These are phyloP conservation scores for Leccinum ochraceum DNA, from an alignment of 768 basidiomycete species.

Conservation along the genomic window DNA sequence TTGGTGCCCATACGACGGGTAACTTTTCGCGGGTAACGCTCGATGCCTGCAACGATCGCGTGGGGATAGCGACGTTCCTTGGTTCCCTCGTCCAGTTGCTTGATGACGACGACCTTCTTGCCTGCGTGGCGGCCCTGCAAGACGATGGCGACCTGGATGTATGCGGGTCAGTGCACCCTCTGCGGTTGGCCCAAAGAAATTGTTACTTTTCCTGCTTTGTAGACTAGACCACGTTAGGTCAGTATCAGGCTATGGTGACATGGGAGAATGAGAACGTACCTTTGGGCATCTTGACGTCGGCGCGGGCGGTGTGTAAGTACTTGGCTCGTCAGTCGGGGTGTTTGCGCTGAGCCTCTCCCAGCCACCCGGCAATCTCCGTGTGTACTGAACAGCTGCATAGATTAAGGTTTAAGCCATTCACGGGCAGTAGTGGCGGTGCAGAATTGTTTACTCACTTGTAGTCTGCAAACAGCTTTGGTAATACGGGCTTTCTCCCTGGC, in stretches of 20 bases:
- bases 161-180: conserved; percentile 2
- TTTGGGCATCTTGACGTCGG: conserved; percentile 46
- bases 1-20: conserved; percentile 97
- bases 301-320: conserved; percentile 24
- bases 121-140: conserved; percentile 99
- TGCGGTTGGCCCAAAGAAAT: neutral
- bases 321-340: conserved; percentile 19
- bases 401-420: conserved; percentile 7
- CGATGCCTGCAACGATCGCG: conserved; percentile 97
- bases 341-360: conserved; percentile 12
- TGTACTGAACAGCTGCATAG: conserved; percentile 27
- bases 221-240: conserved; percentile 52
- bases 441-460: neutral
- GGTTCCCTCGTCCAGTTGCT: conserved; percentile 95
- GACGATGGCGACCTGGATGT: conserved; percentile 83
- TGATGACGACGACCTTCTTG: conserved; percentile 99
- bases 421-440: neutral
- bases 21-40: conserved; percentile 98
- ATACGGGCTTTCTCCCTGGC: neutral
- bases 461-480: neutral
- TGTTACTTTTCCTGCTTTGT: conserved; percentile 90
- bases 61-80: conserved; percentile 97
- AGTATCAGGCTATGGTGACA: conserved; percentile 4
- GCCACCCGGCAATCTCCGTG: conserved; percentile 39
- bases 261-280: conserved; percentile 24